A percentile compares a stretch with the other conserved stretches of the same genome.
Conservation (phyloP, 2,329 filamentous ascomycete genomes). For the Scedosporium dehoogii region DNA sequence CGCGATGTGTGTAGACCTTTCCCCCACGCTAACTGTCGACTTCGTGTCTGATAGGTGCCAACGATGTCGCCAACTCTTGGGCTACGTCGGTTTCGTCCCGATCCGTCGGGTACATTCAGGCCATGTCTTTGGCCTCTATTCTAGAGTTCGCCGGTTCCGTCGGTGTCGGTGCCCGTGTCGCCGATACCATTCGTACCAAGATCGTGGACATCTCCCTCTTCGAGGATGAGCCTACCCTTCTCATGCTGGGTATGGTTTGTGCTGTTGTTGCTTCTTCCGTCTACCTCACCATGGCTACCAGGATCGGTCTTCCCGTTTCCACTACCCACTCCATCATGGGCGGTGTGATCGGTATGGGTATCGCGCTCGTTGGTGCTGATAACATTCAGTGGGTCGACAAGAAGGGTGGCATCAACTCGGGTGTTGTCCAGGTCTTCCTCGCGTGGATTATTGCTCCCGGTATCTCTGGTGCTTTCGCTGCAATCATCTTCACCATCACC, state of each 20-base stretch:
- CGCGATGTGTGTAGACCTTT: too few relatives aligned
- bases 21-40: not conserved
- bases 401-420: slow-evolving; percentile 18
- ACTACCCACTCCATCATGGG: slow-evolving; percentile 53
- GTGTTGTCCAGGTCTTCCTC: slow-evolving; percentile 26
- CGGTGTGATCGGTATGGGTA: slow-evolving; percentile 48
- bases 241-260: slow-evolving; percentile 51
- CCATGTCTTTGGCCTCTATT: slow-evolving; percentile 45
- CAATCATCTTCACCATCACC: slow-evolving; percentile 32
- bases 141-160: slow-evolving; percentile 54
- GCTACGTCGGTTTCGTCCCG: slow-evolving; percentile 62
- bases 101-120: slow-evolving; percentile 52
- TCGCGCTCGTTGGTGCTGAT: slow-evolving; percentile 40
- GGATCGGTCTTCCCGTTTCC: slow-evolving; percentile 47
- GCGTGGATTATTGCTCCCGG: slow-evolving; percentile 26
- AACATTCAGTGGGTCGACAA: slow-evolving; percentile 45
- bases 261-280: slow-evolving; percentile 41
- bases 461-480: slow-evolving; percentile 22
- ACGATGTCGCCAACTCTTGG: slow-evolving; percentile 70
- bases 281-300: slow-evolving; percentile 47
- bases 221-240: slow-evolving; percentile 33
- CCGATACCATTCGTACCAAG: slow-evolving; percentile 52
- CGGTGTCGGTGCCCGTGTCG: slow-evolving; percentile 49
- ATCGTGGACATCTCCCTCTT: slow-evolving; percentile 42
- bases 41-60: slow-evolving; percentile 21